These are phyloP conservation scores for Botryosphaeria dothidea DNA, from an alignment of 2,329 filamentous ascomycete genomes.

Conservation along the genomic window DNA sequence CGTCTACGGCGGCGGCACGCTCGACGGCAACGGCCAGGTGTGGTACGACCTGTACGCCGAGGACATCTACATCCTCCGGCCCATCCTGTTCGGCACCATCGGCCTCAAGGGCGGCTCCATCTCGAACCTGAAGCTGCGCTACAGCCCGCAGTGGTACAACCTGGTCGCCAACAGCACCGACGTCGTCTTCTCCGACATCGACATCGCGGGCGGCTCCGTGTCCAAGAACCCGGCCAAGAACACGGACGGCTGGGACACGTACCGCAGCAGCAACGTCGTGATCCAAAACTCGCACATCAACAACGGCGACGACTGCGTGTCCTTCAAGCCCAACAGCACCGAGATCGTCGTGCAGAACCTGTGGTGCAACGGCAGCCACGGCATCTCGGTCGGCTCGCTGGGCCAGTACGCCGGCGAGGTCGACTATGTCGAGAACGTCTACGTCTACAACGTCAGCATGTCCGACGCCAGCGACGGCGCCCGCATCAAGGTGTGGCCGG, in stretches of 20 bases:
- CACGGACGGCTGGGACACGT: conserved; percentile 60
- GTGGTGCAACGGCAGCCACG: conserved; percentile 68
- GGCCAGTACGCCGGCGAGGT: conserved; percentile 66
- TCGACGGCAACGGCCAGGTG: conserved; percentile 65
- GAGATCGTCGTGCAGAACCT: conserved; percentile 68
- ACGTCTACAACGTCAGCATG: conserved; percentile 45
- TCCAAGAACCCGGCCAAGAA: conserved; percentile 62
- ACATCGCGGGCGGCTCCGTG: conserved; percentile 58
- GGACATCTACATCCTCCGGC: conserved; percentile 59
- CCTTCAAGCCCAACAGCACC: conserved; percentile 73
- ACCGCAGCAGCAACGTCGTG: conserved; percentile 61
- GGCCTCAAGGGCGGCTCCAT: conserved; percentile 60
- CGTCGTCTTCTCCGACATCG: conserved; percentile 64
- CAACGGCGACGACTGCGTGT: conserved; percentile 71
- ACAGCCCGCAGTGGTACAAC: conserved; percentile 65
- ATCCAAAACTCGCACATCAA: conserved; percentile 67
- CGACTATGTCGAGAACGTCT: conserved; percentile 70
- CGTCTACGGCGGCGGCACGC: conserved; percentile 64
- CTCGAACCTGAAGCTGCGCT: conserved; percentile 60
- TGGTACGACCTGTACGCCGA: conserved; percentile 65
- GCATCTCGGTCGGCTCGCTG: conserved; percentile 71
- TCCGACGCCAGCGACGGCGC: conserved; percentile 59
- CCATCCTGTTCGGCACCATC: conserved; percentile 59
- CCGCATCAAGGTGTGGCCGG: conserved; percentile 75
- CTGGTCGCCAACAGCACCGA: conserved; percentile 66